Percentiles rank a stretch among this genome's conserved stretches.
Conservation (phyloP, 345 rosid species). For the Melastoma malabathricum region DNA sequence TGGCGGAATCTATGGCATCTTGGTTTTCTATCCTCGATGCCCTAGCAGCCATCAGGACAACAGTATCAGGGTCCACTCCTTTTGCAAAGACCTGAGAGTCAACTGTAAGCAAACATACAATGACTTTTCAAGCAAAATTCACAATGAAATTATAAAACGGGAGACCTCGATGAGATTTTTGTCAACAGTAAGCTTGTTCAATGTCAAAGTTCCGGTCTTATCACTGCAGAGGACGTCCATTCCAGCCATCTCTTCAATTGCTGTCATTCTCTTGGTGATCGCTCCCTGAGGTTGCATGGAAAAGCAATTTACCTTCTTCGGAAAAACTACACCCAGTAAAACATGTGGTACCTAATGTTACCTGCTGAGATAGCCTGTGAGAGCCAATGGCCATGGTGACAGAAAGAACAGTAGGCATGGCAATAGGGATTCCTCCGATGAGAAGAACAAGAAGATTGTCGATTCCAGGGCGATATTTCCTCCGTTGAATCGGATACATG, state of each 20-base stretch:
- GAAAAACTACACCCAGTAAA: constrained; percentile 4
- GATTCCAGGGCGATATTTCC: constrained; percentile 88
- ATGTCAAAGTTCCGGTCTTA: constrained; percentile 94
- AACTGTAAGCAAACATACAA: constrained; percentile 5
- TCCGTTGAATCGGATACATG: constrained; percentile 93
- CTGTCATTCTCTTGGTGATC: constrained; percentile 98
- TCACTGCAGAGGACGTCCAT: constrained; percentile 99
- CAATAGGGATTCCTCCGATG: constrained; percentile 97
- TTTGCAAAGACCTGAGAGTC: constrained; percentile 64
- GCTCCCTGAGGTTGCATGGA: constrained; percentile 59
- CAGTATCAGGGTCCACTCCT: constrained; percentile 81
- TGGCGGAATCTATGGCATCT: constrained; percentile 94
- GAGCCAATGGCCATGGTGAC: constrained; percentile 99
- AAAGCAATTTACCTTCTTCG: constrained; percentile 3
- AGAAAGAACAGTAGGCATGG: constrained; percentile 97
- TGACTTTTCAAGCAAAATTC: background rate
- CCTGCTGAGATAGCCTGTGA: constrained; percentile 93
- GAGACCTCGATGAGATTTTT: constrained; percentile 87
- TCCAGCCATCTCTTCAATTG: constrained; percentile 99
- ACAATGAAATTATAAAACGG: no score
- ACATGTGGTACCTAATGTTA: constrained; percentile 12
- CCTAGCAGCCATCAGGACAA: constrained; percentile 89
- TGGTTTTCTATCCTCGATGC: constrained; percentile 92
- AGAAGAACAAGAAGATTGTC: constrained; percentile 98
- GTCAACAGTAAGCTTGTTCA: constrained; percentile 93